Conservation (phyloP, 805 yeast species). For the Candida vartiovaarae region DNA sequence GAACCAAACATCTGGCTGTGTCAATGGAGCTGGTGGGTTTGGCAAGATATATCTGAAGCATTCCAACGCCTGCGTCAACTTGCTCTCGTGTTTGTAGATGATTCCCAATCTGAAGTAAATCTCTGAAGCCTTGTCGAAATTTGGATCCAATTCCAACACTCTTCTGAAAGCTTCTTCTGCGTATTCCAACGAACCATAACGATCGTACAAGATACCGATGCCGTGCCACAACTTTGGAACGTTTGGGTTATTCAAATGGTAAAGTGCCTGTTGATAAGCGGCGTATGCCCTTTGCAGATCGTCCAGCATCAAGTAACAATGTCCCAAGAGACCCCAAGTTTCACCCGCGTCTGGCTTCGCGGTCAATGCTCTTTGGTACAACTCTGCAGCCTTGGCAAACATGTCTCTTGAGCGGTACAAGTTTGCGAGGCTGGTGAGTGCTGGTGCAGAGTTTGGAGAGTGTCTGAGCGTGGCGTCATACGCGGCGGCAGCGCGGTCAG, state of each 20-base stretch:
- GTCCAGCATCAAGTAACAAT: slow-evolving; percentile 94
- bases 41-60: slow-evolving; percentile 88
- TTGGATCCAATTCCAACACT: slow-evolving; percentile 91
- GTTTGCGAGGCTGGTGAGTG: slow-evolving; percentile 80
- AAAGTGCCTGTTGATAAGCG: slow-evolving; percentile 93
- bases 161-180: slow-evolving; percentile 98
- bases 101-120: slow-evolving; percentile 95
- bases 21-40: slow-evolving; percentile 91
- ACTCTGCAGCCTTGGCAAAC: slow-evolving; percentile 90
- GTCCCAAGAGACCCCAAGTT: slow-evolving; percentile 95
- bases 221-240: slow-evolving; percentile 99
- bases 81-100: slow-evolving; percentile 91
- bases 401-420: slow-evolving; percentile 83
- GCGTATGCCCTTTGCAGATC: slow-evolving; percentile 93
- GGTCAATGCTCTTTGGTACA: slow-evolving; percentile 80
- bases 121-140: slow-evolving; percentile 93
- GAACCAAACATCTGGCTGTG: slow-evolving; percentile 97
- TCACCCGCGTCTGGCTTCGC: slow-evolving; percentile 87
- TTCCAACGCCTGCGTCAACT: slow-evolving; percentile 80
- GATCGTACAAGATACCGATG: slow-evolving; percentile 90
- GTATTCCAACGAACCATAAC: slow-evolving; percentile 93
- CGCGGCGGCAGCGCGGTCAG: slow-evolving; percentile 81
- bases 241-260: slow-evolving; percentile 84
- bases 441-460: slow-evolving; percentile 79
- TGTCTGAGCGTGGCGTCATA: slow-evolving; percentile 84